Percentiles rank a stretch among this genome's conserved stretches.
Evolutionary conservation across 345 rosid species (phyloP).

Genomic region (Carallia pectinifolia): DNA sequence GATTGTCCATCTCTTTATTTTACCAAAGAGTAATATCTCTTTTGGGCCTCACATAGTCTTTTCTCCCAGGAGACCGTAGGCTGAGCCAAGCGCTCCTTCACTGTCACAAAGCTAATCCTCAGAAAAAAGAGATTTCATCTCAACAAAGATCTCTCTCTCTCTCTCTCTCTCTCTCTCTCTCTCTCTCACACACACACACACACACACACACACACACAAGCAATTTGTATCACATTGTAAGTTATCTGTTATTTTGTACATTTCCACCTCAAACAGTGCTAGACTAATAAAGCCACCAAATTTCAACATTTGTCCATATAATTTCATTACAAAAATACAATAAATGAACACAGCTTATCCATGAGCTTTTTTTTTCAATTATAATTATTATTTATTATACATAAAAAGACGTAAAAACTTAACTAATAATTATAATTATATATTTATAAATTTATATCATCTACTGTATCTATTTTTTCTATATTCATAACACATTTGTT

Average conservation of each 20-base stretch:
- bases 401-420: too few species aligned
- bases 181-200: not conserved
- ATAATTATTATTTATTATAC: too few species aligned
- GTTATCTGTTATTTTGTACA: not conserved
- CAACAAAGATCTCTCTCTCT: not conserved
- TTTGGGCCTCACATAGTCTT: slow-evolving; percentile 23
- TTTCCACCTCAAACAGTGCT: slow-evolving; percentile 20
- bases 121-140: not conserved
- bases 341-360: too few species aligned
- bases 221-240: too few species aligned
- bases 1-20: too few species aligned
- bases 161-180: not conserved
- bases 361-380: too few species aligned
- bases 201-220: not conserved
- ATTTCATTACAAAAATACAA: too few species aligned
- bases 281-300: slow-evolving; percentile 17
- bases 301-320: slow-evolving; percentile 11
- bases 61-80: slow-evolving; percentile 17
- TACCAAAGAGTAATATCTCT: not conserved
- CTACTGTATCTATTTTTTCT: too few species aligned
- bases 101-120: not conserved
- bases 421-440: too few species aligned
- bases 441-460: too few species aligned
- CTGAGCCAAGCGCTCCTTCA: slow-evolving; percentile 11
- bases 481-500: not conserved